phyloP scores from a whole-genome alignment of 768 basidiomycete genomes.

The Lentinula sp. region DNA sequence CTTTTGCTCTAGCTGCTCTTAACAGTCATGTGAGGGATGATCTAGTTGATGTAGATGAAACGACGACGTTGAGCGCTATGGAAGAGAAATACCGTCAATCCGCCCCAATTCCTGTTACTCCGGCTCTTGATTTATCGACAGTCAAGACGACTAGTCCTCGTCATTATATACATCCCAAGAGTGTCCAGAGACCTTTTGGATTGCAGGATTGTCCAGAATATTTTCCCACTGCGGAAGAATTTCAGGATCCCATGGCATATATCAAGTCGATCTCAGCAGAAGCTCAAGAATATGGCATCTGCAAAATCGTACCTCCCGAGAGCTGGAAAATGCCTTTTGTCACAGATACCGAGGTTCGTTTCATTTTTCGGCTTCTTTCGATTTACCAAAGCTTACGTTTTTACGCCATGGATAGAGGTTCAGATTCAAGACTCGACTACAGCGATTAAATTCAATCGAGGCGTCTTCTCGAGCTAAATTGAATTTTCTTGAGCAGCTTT shows the following conservation, averaged over 20 bases:
- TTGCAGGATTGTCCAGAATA: constrained; percentile 87
- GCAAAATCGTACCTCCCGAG: constrained; percentile 90
- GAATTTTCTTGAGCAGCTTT: constrained; percentile 95
- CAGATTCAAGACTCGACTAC: constrained; percentile 93
- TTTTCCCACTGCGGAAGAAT: constrained; percentile 87
- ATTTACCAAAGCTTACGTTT: constrained; percentile 32
- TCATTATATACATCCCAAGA: constrained; percentile 28
- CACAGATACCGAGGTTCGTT: constrained; percentile 84
- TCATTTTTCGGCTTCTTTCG: constrained; percentile 19
- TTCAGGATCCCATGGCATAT: constrained; percentile 91
- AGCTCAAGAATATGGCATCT: constrained; percentile 80
- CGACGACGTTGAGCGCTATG: constrained; percentile 39
- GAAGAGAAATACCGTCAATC: constrained; percentile 43
- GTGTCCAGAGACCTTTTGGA: constrained; percentile 69
- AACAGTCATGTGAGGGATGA: constrained; percentile 59
- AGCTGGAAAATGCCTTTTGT: constrained; percentile 97
- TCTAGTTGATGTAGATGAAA: constrained; percentile 49
- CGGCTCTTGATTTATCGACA: constrained; percentile 58
- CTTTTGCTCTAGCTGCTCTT: constrained; percentile 75
- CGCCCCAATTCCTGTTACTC: constrained; percentile 56
- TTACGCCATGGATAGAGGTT: constrained; percentile 50
- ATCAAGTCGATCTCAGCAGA: constrained; percentile 72
- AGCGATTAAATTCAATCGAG: constrained; percentile 94
- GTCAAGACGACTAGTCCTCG: constrained; percentile 63
- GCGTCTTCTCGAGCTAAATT: constrained; percentile 94